A percentile compares a stretch with the other conserved stretches of the same genome.
Conservation (phyloP, 805 yeast species). For the Monosporozyma servazzii region DNA sequence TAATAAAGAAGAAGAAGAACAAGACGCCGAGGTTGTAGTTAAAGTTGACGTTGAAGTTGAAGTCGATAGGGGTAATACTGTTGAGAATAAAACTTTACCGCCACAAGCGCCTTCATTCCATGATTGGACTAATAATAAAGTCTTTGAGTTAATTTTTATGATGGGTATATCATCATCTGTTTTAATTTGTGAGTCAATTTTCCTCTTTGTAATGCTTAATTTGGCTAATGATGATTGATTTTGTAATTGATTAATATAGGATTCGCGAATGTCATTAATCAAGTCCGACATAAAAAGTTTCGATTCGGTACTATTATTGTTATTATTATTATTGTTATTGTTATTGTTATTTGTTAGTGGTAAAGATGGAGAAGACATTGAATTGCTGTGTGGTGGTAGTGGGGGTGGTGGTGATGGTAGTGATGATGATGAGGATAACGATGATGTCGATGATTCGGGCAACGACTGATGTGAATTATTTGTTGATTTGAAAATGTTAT, state of each 20-base stretch:
- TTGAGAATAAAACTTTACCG: slow-evolving; percentile 25
- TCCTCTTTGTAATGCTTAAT: slow-evolving; percentile 15
- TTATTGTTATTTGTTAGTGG: slow-evolving; percentile 1
- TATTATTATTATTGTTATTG: no score
- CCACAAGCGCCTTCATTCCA: slow-evolving; percentile 28
- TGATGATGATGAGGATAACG: background rate
- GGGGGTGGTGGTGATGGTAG: background rate
- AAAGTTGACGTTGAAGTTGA: background rate
- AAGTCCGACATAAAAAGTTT: slow-evolving; percentile 19
- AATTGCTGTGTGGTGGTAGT: background rate
- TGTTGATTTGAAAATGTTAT: background rate
- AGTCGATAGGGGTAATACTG: slow-evolving; percentile 22
- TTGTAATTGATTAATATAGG: slow-evolving; percentile 18
- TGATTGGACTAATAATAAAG: slow-evolving; percentile 21
- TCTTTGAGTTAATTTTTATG: slow-evolving; percentile 19
- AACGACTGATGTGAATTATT: background rate
- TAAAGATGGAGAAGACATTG: background rate
- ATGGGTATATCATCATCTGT: slow-evolving; percentile 22
- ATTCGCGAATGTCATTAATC: slow-evolving; percentile 18
- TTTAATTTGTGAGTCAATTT: slow-evolving; percentile 20
- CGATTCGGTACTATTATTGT: background rate
- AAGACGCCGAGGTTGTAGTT: no score
- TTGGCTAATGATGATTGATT: slow-evolving; percentile 18
- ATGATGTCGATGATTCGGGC: background rate
- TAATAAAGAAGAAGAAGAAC: background rate